phyloP scores from a whole-genome alignment of 805 yeast genomes.

The Hanseniaspora hatyaiensis region DNA sequence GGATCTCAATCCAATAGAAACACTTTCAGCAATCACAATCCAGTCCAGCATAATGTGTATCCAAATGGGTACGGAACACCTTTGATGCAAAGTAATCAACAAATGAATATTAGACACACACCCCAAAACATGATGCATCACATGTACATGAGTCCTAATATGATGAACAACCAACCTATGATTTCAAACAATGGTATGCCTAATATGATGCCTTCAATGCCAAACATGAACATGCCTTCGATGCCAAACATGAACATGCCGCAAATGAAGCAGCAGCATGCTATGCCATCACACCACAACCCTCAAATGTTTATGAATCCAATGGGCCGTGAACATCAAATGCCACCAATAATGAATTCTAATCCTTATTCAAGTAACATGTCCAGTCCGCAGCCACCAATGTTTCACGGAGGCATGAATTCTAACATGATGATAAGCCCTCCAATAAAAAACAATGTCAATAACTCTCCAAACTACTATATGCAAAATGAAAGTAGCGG shows the following conservation, averaged over 20 bases:
- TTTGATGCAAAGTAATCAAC: background rate
- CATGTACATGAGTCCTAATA: constrained; percentile 5
- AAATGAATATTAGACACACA: constrained; percentile 5
- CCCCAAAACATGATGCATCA: background rate
- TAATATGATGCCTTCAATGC: background rate
- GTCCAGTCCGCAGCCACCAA: too few relatives aligned
- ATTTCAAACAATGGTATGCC: background rate
- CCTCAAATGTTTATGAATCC: too few relatives aligned
- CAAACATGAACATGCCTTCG: background rate
- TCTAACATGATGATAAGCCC: too few relatives aligned
- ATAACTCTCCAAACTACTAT: background rate
- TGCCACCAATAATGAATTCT: too few relatives aligned
- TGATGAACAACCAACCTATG: constrained; percentile 5
- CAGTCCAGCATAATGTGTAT: background rate
- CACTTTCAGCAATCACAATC: too few relatives aligned
- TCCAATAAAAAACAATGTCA: too few relatives aligned
- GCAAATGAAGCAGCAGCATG: background rate
- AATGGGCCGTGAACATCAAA: too few relatives aligned
- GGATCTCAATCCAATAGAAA: too few relatives aligned
- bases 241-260: background rate
- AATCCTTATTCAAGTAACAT: too few relatives aligned
- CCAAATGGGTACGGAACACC: background rate
- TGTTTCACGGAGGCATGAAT: too few relatives aligned
- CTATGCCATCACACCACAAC: too few relatives aligned
- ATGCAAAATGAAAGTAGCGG: background rate